Conservation (phyloP, 208 protist species). For the Trypanosoma rangeli region DNA sequence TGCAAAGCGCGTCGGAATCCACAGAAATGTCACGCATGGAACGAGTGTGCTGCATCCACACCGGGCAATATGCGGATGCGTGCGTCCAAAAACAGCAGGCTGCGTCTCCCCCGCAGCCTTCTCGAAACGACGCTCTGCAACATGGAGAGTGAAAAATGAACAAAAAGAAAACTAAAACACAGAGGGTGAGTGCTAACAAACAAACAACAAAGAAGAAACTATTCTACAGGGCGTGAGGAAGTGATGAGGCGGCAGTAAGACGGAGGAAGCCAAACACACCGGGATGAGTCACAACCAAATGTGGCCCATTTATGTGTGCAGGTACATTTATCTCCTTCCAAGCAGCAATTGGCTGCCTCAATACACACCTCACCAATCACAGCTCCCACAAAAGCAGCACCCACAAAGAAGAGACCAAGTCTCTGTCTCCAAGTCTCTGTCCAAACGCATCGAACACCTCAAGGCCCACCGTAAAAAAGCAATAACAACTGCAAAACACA, state of each 20-base stretch:
- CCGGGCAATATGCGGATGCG: not conserved
- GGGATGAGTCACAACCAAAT: too few species aligned
- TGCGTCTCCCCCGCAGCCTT: not conserved
- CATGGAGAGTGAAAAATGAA: not conserved
- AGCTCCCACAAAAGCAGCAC: too few species aligned
- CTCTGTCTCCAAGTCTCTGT: not conserved
- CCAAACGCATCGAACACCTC: not conserved
- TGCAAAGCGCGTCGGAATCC: not conserved
- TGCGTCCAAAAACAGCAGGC: not conserved
- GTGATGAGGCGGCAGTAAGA: too few species aligned
- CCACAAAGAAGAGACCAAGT: too few species aligned
- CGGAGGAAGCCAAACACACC: too few species aligned
- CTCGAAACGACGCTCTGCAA: not conserved
- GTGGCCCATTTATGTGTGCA: too few species aligned
- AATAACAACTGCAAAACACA: slow-evolving; percentile 5
- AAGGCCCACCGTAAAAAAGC: not conserved
- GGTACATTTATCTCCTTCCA: too few species aligned
- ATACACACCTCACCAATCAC: too few species aligned
- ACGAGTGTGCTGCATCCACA: not conserved
- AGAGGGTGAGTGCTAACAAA: slow-evolving; percentile 9
- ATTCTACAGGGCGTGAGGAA: not conserved
- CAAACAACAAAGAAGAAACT: slow-evolving; percentile 9
- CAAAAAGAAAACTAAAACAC: not conserved
- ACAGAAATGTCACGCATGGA: not conserved
- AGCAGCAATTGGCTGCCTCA: too few species aligned